Percentiles rank a stretch among this genome's conserved stretches.
These are phyloP conservation scores for Pelargonium myrrhifolium DNA, from an alignment of 441 rosid genomes.

Conservation along the genomic window DNA sequence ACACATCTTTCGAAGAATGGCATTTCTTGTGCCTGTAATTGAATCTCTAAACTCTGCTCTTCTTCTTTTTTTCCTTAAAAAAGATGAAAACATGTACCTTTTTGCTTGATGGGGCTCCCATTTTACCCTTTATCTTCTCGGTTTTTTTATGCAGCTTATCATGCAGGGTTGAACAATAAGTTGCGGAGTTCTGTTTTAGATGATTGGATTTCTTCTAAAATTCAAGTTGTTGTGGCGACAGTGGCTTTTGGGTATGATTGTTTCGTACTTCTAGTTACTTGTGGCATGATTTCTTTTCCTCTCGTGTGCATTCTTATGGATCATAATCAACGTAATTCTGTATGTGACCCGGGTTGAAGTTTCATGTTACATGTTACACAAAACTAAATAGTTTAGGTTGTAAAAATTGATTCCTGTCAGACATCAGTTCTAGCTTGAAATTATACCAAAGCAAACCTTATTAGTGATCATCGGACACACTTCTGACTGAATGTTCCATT, in stretches of 20 bases:
- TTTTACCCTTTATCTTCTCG: conserved; percentile 15
- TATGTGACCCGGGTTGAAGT: not conserved
- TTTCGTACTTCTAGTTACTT: conserved; percentile 10
- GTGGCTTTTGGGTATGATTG: conserved; percentile 88
- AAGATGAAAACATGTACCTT: not conserved
- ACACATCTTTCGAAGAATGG: conserved; percentile 60
- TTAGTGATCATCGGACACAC: not conserved
- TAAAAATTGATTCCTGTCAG: not conserved
- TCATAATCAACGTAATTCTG: conserved; percentile 3
- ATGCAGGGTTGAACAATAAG: conserved; percentile 82
- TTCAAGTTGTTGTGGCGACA: conserved; percentile 94
- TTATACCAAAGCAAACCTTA: conserved; percentile 2
- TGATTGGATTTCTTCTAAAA: conserved; percentile 85
- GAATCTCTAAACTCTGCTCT: conserved; percentile 9
- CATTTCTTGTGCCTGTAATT: conserved; percentile 77
- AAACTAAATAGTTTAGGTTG: not conserved
- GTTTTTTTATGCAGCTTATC: conserved; percentile 63
- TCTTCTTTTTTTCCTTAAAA: conserved; percentile 8
- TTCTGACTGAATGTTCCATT: not conserved
- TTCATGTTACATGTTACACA: not conserved
- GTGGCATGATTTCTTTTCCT: not conserved
- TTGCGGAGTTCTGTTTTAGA: conserved; percentile 69
- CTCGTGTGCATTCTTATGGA: not conserved
- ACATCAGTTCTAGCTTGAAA: conserved; percentile 1
- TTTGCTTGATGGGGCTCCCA: not conserved